A percentile compares a stretch with the other conserved stretches of the same genome.
Conservation (phyloP, 345 rosid genomes). For the Kernera saxatilis region DNA sequence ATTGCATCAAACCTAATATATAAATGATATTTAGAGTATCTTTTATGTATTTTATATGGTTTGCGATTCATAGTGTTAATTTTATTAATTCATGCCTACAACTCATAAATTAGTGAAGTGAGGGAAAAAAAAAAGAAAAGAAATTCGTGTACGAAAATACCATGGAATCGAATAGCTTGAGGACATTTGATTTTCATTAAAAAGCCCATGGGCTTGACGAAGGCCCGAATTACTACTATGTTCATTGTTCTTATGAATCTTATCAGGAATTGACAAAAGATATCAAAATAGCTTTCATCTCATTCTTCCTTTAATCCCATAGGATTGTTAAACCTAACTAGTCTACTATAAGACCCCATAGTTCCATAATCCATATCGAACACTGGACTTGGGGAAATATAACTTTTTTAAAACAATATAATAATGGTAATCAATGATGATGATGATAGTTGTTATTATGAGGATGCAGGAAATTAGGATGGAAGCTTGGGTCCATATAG, state of each 20-base stretch:
- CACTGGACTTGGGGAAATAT: neutral
- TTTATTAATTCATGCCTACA: too few species aligned
- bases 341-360: neutral
- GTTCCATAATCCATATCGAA: neutral
- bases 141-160: too few species aligned
- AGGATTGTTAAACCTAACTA: neutral
- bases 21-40: too few species aligned
- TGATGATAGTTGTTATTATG: neutral
- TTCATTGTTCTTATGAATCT: neutral
- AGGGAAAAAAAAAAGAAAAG: too few species aligned
- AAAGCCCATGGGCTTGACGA: neutral
- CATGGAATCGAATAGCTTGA: neutral
- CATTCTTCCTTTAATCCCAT: neutral
- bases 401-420: neutral
- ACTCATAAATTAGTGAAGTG: too few species aligned
- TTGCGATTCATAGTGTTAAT: too few species aligned
- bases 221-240: neutral
- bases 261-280: too few species aligned
- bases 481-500: neutral
- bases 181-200: neutral
- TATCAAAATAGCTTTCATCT: neutral
- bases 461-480: neutral
- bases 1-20: too few species aligned
- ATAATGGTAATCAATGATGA: neutral
- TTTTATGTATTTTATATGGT: too few species aligned